Percentiles rank a stretch among this genome's conserved stretches.
These are phyloP conservation scores for Magnolia kwangsiensis DNA, from an alignment of 164 flowering plant genomes.

Conservation along the genomic window DNA sequence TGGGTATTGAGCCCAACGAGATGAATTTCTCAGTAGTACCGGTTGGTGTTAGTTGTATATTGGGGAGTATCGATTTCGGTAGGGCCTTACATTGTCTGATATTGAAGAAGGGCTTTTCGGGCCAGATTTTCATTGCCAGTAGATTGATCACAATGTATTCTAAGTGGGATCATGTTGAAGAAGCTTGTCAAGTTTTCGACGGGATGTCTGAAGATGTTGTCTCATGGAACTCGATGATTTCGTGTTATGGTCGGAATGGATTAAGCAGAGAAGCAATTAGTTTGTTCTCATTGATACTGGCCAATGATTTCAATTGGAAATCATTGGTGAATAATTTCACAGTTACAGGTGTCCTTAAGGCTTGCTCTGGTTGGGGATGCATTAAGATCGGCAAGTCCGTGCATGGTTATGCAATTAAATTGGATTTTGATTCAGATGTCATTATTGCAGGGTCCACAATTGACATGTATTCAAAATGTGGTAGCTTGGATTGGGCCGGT, in stretches of 20 bases:
- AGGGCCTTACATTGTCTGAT: slow-evolving; percentile 5
- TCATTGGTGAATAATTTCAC: slow-evolving; percentile 6
- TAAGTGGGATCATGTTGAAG: neutral
- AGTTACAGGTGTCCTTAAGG: slow-evolving; percentile 9
- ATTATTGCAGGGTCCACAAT: slow-evolving; percentile 4
- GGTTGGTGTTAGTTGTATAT: neutral
- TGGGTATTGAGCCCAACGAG: slow-evolving; percentile 30
- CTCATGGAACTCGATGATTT: slow-evolving; percentile 10
- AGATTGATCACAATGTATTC: slow-evolving; percentile 9
- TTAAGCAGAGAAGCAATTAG: slow-evolving; percentile 6
- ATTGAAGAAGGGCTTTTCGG: neutral
- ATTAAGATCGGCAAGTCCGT: slow-evolving; percentile 1
- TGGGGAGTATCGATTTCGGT: neutral
- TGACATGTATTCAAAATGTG: slow-evolving; percentile 12
- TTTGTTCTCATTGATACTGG: slow-evolving; percentile 6
- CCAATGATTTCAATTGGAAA: neutral
- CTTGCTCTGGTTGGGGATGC: slow-evolving; percentile 8
- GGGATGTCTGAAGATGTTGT: slow-evolving; percentile 6
- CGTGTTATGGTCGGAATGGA: slow-evolving; percentile 2
- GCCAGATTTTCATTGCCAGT: slow-evolving; percentile 3
- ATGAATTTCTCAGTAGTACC: slow-evolving; percentile 33
- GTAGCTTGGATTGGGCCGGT: slow-evolving; percentile 4
- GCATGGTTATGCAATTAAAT: slow-evolving; percentile 4
- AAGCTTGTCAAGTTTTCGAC: slow-evolving; percentile 4
- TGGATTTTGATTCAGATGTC: slow-evolving; percentile 4